Evolutionary conservation across 176 grass and related monocot species (phyloP).

Genomic region (Oryza officinalis): DNA sequence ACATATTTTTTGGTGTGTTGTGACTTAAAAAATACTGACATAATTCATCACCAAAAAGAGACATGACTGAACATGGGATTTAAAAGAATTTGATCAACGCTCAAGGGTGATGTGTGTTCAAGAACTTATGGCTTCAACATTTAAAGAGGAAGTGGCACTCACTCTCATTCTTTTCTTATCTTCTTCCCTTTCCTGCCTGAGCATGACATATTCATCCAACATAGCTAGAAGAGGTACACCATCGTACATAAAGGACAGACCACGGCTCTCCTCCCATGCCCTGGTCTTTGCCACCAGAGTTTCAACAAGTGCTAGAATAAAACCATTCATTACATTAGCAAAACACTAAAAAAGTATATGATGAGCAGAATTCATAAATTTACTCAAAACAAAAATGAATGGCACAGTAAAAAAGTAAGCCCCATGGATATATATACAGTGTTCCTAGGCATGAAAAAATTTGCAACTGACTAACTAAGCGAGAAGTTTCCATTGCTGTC

Average conservation of each 20-base stretch:
- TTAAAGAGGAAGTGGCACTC: conserved; percentile 18
- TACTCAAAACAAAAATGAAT: background rate
- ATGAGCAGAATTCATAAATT: background rate
- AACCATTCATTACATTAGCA: conserved; percentile 38
- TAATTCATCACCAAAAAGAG: background rate
- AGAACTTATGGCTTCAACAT: background rate
- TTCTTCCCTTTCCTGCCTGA: conserved; percentile 97
- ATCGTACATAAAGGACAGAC: conserved; percentile 88
- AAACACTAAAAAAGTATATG: conserved; percentile 12
- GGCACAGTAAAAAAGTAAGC: background rate
- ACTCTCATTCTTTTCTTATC: conserved; percentile 92
- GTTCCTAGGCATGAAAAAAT: background rate
- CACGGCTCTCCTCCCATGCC: conserved; percentile 82
- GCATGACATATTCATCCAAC: conserved; percentile 97
- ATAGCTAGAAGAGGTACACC: conserved; percentile 95
- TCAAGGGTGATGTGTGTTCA: background rate
- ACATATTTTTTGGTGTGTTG: background rate
- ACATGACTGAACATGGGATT: background rate
- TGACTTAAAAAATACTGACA: background rate
- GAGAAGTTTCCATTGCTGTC: background rate
- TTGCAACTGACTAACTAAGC: background rate
- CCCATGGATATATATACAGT: conserved; percentile 16
- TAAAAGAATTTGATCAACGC: background rate
- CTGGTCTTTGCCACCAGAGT: conserved; percentile 88
- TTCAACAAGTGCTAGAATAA: conserved; percentile 85